Evolutionary conservation across 768 basidiomycete species (phyloP).

Genomic region (Candolleomyces eurysporus): DNA sequence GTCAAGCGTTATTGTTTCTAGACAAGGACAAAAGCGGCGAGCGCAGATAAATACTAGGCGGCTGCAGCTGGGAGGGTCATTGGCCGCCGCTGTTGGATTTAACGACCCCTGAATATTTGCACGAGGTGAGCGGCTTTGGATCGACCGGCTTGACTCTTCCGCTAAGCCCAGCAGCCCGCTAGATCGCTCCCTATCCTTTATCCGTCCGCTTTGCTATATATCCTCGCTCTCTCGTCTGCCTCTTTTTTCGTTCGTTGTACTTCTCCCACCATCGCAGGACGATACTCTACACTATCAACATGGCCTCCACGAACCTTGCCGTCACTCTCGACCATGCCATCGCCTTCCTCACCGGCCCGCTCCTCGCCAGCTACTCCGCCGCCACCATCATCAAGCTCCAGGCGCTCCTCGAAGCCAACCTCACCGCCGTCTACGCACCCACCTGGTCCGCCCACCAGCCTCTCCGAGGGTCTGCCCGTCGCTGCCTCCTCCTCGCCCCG

Average conservation of each 20-base stretch:
- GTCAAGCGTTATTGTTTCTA: slow-evolving; percentile 18
- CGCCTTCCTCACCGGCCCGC: slow-evolving; percentile 68
- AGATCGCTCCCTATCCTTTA: slow-evolving; percentile 22
- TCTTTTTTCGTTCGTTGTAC: slow-evolving; percentile 19
- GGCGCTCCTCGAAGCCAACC: slow-evolving; percentile 68
- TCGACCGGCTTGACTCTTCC: neutral
- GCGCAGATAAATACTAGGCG: slow-evolving; percentile 10
- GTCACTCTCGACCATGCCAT: slow-evolving; percentile 72
- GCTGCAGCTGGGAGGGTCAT: neutral
- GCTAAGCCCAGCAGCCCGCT: slow-evolving; percentile 5
- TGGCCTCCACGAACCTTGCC: slow-evolving; percentile 56
- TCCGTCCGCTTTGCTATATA: slow-evolving; percentile 20
- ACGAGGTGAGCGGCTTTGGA: neutral
- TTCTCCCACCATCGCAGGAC: slow-evolving; percentile 55
- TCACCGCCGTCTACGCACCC: slow-evolving; percentile 64
- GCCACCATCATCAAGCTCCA: slow-evolving; percentile 67
- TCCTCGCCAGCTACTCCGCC: slow-evolving; percentile 55
- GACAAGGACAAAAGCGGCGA: slow-evolving; percentile 16
- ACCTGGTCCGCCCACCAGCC: slow-evolving; percentile 68
- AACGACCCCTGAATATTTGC: neutral
- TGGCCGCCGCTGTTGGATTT: neutral
- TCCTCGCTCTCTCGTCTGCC: neutral
- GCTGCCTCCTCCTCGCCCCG: slow-evolving; percentile 74
- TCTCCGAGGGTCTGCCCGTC: slow-evolving; percentile 64
- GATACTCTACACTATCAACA: slow-evolving; percentile 40